phyloP scores from a whole-genome alignment of 768 basidiomycete species.

The Phaeotremella skinneri region DNA sequence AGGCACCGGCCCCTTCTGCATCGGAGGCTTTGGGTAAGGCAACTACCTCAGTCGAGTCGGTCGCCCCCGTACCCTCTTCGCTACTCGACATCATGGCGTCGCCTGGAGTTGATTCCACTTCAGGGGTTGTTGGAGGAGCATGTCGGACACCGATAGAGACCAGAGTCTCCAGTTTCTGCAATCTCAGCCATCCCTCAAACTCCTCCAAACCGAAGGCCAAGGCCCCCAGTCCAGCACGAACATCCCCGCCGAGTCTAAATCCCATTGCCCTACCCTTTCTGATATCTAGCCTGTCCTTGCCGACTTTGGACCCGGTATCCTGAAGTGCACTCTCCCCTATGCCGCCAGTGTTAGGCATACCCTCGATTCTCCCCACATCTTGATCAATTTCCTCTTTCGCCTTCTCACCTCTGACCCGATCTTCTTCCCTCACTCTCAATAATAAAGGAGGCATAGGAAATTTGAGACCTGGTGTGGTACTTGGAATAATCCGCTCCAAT shows the following conservation, averaged over 20 bases:
- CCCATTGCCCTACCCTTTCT: slow-evolving; percentile 26
- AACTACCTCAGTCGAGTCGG: no score
- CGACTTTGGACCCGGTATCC: not conserved
- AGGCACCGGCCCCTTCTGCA: no score
- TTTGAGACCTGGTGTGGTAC: slow-evolving; percentile 35
- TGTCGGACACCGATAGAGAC: slow-evolving; percentile 14
- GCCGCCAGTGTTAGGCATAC: slow-evolving; percentile 8
- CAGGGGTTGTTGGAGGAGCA: not conserved
- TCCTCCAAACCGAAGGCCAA: slow-evolving; percentile 21
- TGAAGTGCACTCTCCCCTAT: not conserved
- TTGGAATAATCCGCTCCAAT: slow-evolving; percentile 25
- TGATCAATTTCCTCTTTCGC: slow-evolving; percentile 25
- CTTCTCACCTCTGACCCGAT: slow-evolving; percentile 24
- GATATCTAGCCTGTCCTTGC: slow-evolving; percentile 3
- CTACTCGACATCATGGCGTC: no score
- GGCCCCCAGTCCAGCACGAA: slow-evolving; percentile 33
- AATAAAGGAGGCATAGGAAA: slow-evolving; percentile 41
- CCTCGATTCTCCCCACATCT: slow-evolving; percentile 2
- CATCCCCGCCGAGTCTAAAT: slow-evolving; percentile 41
- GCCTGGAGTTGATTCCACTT: no score
- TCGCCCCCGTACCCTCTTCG: no score
- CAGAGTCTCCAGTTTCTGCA: slow-evolving; percentile 36
- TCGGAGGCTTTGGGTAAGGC: no score
- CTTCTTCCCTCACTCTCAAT: slow-evolving; percentile 28
- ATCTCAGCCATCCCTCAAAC: slow-evolving; percentile 35